Base-by-base conservation (phyloP, 495 filamentous ascomycete genomes). In the Talaromyces proteolyticus region DNA sequence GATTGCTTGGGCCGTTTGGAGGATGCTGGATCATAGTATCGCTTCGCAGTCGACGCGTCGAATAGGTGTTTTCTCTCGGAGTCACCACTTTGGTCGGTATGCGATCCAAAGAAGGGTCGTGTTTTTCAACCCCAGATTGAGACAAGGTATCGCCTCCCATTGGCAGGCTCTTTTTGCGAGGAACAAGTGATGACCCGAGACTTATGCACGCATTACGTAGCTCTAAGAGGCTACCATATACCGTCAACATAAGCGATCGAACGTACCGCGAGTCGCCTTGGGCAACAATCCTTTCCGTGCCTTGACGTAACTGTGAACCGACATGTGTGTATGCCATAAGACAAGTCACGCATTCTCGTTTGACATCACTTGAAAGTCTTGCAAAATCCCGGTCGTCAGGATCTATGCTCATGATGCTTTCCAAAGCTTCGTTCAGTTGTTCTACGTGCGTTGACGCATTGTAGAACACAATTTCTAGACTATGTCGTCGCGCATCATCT, bases 191-290 rank as follows among this genome's bases (percentile, higher is more conserved):
- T 47, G 65, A 57, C 20, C 67, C 63, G 23, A 79, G 65, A 34
- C 63, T 66, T 19, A 64, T 58, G 56, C 74, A 77, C 21, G 75
- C 69, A 59, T 80, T 79, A 10, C 72, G 85, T 43, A 91, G 67
- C 61, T 96, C 91, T 56, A 88, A 79, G 22, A 88, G 76, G 56
- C 88, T 87, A 44, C 88, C 87, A 58, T 87, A 94, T 25, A 93
- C 73, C 64, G 86, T 81, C 40, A 91, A 74, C 73, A 96, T 76
- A 50, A 94, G 66, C 0, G 85, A 90, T 7, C 91, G 83, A 45
- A 93, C 81, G 57, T 91, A 91, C 17, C 85, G 79, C 6, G 85
- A 78, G 57, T 95, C 88, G 19, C 80, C 82, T 52, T 89, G 84
- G 47, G 82, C 73, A 21, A 89, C 76, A 44, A 94, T 83, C 14